Percentiles rank a stretch among this genome's conserved stretches.
phyloP scores from a whole-genome alignment of 2,329 filamentous ascomycete genomes.

The Cryphonectria parasitica region DNA sequence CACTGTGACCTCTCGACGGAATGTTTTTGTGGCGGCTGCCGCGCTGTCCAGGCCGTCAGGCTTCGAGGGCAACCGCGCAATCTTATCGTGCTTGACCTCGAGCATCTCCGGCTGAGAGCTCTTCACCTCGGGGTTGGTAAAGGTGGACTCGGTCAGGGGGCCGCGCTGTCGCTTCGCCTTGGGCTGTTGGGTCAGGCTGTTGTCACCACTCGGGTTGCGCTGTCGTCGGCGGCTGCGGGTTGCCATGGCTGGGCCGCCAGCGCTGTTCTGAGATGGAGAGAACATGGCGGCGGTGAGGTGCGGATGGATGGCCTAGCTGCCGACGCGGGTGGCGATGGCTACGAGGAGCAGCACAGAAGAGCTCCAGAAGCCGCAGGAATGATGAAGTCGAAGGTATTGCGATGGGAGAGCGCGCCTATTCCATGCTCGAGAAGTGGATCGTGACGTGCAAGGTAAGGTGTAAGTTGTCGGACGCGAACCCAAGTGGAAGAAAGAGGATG shows the following conservation, averaged over 20 bases:
- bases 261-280: conserved; percentile 53
- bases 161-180: conserved; percentile 67
- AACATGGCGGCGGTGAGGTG: conserved; percentile 54
- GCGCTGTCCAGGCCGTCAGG: conserved; percentile 52
- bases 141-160: conserved; percentile 61
- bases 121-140: conserved; percentile 52
- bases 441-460: conserved; percentile 6
- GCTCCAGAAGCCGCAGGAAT: background rate
- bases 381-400: conserved; percentile 15
- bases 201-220: conserved; percentile 60
- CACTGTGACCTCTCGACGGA: conserved; percentile 57
- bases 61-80: conserved; percentile 49
- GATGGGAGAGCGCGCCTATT: conserved; percentile 19
- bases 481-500: background rate
- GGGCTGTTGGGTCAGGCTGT: conserved; percentile 56
- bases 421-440: conserved; percentile 22
- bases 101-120: conserved; percentile 52
- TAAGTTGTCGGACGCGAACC: background rate
- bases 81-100: conserved; percentile 59
- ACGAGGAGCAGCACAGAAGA: conserved; percentile 9
- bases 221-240: conserved; percentile 66
- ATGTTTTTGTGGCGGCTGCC: conserved; percentile 31
- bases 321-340: conserved; percentile 14
- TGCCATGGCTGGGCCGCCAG: conserved; percentile 58
- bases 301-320: conserved; percentile 19